Evolutionary conservation across 1,284 basidiomycete species (phyloP).

Genomic region (Cryptococcus sp.): DNA sequence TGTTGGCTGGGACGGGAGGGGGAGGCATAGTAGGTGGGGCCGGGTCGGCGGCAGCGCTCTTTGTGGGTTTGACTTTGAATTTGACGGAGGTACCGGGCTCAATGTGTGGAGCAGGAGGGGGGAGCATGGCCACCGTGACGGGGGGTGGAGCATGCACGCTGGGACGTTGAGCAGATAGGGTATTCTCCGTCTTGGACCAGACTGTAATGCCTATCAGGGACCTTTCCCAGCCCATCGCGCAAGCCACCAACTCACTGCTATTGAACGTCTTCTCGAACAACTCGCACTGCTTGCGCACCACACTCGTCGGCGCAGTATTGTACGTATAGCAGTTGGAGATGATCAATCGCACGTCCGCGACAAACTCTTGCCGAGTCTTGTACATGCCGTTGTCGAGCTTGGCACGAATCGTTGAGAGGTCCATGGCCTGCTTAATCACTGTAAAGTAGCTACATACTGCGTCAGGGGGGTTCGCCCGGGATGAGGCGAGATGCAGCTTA

Average conservation of each 20-base stretch:
- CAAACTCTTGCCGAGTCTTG: conserved; percentile 76
- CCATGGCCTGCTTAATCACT: conserved; percentile 91
- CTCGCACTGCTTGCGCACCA: conserved; percentile 71
- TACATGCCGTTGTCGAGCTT: conserved; percentile 83
- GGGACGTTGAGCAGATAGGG: conserved; percentile 19
- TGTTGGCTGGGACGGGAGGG: conserved; percentile 35
- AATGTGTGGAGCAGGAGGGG: conserved; percentile 6
- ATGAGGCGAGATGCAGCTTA: conserved; percentile 45
- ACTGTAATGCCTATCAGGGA: conserved; percentile 14
- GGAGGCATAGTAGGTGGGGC: conserved; percentile 38
- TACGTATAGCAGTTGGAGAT: conserved; percentile 83
- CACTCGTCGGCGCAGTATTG: conserved; percentile 65
- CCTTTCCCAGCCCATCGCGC: neutral
- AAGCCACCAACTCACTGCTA: conserved; percentile 61
- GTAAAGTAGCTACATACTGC: conserved; percentile 69
- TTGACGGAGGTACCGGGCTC: conserved; percentile 17
- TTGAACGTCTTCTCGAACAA: conserved; percentile 79
- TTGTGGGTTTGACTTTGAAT: conserved; percentile 38
- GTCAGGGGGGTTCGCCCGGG: neutral
- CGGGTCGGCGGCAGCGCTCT: conserved; percentile 27
- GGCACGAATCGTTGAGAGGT: conserved; percentile 80
- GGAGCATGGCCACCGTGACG: conserved; percentile 37
- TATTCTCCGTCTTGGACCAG: conserved; percentile 41
- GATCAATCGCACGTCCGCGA: conserved; percentile 83
- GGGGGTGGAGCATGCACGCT: conserved; percentile 1